Base-by-base conservation (phyloP, 2,329 filamentous ascomycete genomes). In the Ophiobolus disseminans region DNA sequence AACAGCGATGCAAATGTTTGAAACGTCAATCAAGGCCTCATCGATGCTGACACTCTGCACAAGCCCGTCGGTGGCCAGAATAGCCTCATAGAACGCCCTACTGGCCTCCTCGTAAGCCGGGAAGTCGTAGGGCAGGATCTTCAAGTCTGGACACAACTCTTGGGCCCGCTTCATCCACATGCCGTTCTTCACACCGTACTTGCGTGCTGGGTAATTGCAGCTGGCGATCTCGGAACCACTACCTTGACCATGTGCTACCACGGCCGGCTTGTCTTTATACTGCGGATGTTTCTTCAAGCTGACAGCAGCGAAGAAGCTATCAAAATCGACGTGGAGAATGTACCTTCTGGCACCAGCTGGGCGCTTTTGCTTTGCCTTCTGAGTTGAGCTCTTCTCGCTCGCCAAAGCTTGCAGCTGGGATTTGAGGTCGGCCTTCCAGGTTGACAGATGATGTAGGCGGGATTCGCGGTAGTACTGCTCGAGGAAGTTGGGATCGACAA, bases 111-210 rank as follows among this genome's bases (percentile, higher is more conserved):
- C 94, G 60, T 99, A 99, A 0, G 86, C 93, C 2, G 89, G 87
- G 66, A 97, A 99, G 66, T 99, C 92, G 63, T 99, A 99, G 0
- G 92, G 90, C n/a, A 99, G 70, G 1, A 97, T 86, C 60, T 95
- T 91, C 14, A 99, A 78, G 17, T 91, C 85, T 0, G 93, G 87
- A 66, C 91, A 99, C 14, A 94, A 73, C 58, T 94, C 87, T 50
- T 88, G 80, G 0, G 94, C 94, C 25, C 83, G 82, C 69, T 93
- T 95, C 93, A 99, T 97, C 94, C 95, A 99, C 94, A 97, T 99
- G 28, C 95, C 95, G 61, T 99, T 99, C 68, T 92, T 96, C 45
- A 99, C 81, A 1, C 93, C 93, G 61, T 87, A 94, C 23, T 84
- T 81, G 28, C 94, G 85, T 5, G 95, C 94, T 16, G 88, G 86